A percentile compares a stretch with the other conserved stretches of the same genome.
These are phyloP conservation scores for Yamadazyma atmosphaerica DNA, from an alignment of 1,139 yeast species.

Conservation along the genomic window DNA sequence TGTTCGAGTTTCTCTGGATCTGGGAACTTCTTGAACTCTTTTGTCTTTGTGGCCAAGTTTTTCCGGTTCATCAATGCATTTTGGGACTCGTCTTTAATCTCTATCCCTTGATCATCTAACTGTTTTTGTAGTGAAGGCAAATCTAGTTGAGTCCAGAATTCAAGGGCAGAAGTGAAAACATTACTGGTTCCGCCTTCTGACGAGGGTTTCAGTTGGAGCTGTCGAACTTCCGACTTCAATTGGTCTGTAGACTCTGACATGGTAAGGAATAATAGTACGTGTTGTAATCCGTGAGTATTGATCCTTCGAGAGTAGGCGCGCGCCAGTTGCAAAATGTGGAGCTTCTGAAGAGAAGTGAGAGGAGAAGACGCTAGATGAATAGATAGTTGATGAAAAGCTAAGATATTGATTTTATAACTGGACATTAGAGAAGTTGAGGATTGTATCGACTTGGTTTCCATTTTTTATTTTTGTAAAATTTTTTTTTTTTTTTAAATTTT, in stretches of 20 bases:
- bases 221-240: not conserved
- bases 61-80: conserved; percentile 68
- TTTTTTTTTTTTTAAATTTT: too few relatives aligned
- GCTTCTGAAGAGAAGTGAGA: too few relatives aligned
- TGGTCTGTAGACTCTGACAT: not conserved
- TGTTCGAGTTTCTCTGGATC: conserved; percentile 66
- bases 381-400: too few relatives aligned
- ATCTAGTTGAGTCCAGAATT: conserved; percentile 76
- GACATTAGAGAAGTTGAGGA: too few relatives aligned
- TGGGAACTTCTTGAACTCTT: conserved; percentile 71
- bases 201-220: not conserved
- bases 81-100: conserved; percentile 70
- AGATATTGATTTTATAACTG: too few relatives aligned
- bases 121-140: conserved; percentile 66
- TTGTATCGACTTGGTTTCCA: too few relatives aligned
- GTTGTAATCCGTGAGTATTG: too few relatives aligned
- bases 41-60: conserved; percentile 76
- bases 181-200: conserved; percentile 12
- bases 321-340: too few relatives aligned
- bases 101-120: conserved; percentile 74
- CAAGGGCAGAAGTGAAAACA: conserved; percentile 53
- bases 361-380: too few relatives aligned
- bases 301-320: too few relatives aligned
- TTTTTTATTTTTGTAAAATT: too few relatives aligned
- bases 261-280: not conserved